Evolutionary conservation across 139 green algal genomes (phyloP), one percentile per base, ranked within the genome.

Genomic region (Chlorella sp.): DNA sequence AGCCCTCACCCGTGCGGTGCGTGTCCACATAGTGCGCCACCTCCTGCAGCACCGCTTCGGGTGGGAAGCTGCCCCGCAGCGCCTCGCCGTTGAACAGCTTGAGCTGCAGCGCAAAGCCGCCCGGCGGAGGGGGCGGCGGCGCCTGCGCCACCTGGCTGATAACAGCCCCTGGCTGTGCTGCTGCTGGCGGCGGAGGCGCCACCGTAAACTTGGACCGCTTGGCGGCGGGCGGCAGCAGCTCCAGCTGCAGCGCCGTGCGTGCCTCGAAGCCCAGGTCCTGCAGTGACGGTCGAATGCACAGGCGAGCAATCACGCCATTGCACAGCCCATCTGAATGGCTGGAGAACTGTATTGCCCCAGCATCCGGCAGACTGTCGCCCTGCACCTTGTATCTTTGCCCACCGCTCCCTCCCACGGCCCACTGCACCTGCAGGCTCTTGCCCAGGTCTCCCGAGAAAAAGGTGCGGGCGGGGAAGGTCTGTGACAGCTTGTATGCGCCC

Each of bases 401-500:
- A n/a, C n/a, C n/a, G n/a, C n/a, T n/a, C n/a, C n/a, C n/a, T n/a
- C n/a, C n/a, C n/a, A n/a, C n/a, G n/a, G n/a, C n/a, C n/a, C n/a
- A n/a, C n/a, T 62, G 18, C 39, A 75, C 79, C 64, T 75, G 76
- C 60, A 84, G 64, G 4, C 39, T 78, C 18, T 28, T 47, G 64
- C 44, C 79, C n/a, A 84, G 41, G 64, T 84, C 79, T 0, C 44
- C 79, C 11, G 63, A 76, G 44, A 41, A 84, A 38, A 78, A 84
- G 30, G 64, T 75, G 41, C 79, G 79, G 41, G 44, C 28, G 39
- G 79, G 79, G 41, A 56, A 74, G 41, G 41, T 28, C 79, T 65
- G 64, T 11, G 16, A 2, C 64, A 84, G 65, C 17, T 76, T 64
- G 65, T 84, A 84, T 11, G 44, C 44, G 18, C 65, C 64, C 60